phyloP scores from a whole-genome alignment of 306 rosid species.

The Vicia villosa region DNA sequence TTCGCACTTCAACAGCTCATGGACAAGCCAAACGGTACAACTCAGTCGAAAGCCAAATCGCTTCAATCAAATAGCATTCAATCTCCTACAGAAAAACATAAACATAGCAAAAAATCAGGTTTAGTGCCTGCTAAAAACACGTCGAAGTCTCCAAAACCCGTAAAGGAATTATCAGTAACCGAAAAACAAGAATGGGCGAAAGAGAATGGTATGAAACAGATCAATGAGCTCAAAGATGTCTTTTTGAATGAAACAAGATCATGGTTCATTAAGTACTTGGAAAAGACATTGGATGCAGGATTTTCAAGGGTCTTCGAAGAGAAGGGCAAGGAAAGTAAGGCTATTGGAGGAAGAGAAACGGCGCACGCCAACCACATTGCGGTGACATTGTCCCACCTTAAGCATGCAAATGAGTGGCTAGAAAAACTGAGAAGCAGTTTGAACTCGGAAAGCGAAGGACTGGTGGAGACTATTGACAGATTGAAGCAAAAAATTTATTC shows the following conservation, averaged over 20 bases:
- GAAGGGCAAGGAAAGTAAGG: conserved; percentile 69
- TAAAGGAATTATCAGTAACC: conserved; percentile 44
- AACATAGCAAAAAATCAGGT: conserved; percentile 47
- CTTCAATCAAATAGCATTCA: conserved; percentile 42
- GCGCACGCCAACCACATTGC: conserved; percentile 72
- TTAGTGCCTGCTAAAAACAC: conserved; percentile 41
- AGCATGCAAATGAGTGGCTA: conserved; percentile 88
- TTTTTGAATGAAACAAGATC: conserved; percentile 71
- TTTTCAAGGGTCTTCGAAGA: conserved; percentile 53
- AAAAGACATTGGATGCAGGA: conserved; percentile 71
- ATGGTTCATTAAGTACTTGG: conserved; percentile 87
- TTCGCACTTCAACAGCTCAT: conserved; percentile 69
- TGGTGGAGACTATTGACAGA: conserved; percentile 57
- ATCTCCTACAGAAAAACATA: conserved; percentile 51
- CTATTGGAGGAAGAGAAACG: conserved; percentile 45
- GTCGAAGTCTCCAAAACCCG: conserved; percentile 47
- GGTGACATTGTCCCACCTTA: conserved; percentile 74
- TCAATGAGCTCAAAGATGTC: conserved; percentile 55
- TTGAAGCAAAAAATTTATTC: conserved; percentile 75
- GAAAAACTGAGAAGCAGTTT: conserved; percentile 58
- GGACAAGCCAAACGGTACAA: conserved; percentile 53
- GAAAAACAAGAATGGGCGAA: conserved; percentile 91
- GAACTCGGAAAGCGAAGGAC: conserved; percentile 45
- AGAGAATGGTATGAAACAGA: conserved; percentile 62
- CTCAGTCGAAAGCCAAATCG: conserved; percentile 54